A percentile compares a stretch with the other conserved stretches of the same genome.
These are phyloP conservation scores for Conticribra guillardii DNA, from an alignment of 108 stramenopile genomes.

Conservation along the genomic window DNA sequence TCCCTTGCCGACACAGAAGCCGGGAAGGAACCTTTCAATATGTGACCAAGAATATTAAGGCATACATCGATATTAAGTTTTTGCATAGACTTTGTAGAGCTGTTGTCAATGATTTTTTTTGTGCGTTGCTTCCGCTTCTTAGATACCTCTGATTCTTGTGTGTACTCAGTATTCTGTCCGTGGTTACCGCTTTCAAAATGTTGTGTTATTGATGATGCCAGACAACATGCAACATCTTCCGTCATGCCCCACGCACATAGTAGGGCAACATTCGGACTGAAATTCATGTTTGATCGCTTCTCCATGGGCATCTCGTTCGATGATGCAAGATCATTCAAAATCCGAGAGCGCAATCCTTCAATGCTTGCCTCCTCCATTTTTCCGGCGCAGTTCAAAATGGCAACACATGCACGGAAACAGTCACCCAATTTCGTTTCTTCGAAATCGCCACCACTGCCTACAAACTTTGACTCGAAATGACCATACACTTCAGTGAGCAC, in stretches of 20 bases:
- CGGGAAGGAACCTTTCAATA: constrained; percentile 34
- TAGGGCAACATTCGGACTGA: constrained; percentile 62
- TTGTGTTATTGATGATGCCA: constrained; percentile 55
- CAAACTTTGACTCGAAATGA: constrained; percentile 67
- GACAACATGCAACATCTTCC: constrained; percentile 55
- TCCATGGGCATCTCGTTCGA: constrained; percentile 7
- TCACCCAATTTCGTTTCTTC: constrained; percentile 30
- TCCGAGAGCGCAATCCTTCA: constrained; percentile 48
- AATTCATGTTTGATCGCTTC: constrained; percentile 27
- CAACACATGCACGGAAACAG: constrained; percentile 57
- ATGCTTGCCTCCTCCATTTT: constrained; percentile 47
- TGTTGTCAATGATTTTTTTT: constrained; percentile 43
- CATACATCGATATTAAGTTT: constrained; percentile 41
- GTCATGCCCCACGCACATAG: constrained; percentile 75
- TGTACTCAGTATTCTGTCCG: not conserved
- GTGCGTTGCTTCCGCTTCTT: constrained; percentile 55
- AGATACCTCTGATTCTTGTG: not conserved
- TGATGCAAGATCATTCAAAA: constrained; percentile 37
- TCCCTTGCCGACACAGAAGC: constrained; percentile 23
- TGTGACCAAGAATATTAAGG: constrained; percentile 29
- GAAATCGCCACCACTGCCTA: constrained; percentile 1
- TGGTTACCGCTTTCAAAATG: constrained; percentile 39
- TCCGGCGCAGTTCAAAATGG: constrained; percentile 67
- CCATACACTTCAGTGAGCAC: constrained; percentile 55
- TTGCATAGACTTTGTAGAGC: constrained; percentile 33